Base-by-base conservation (phyloP, 2,329 filamentous ascomycete genomes). In the Pestalotiopsis sp. region DNA sequence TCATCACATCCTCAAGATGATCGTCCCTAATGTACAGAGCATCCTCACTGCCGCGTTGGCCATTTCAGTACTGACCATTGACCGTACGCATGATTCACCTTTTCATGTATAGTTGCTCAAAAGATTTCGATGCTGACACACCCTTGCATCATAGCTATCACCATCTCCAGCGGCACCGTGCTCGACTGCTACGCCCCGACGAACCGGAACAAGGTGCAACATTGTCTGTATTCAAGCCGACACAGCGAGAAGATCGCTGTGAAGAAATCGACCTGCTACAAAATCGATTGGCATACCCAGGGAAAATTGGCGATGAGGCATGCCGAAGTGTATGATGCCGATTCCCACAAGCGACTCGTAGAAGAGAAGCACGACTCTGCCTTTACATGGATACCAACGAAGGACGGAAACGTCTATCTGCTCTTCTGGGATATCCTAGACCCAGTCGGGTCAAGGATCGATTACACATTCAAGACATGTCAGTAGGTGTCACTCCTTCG, bases 321-420 rank as follows among this genome's bases (percentile, higher is more conserved):
- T 0, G 78, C 77, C 63, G 81, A 82, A 74, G 76, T 79, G 4
- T 72, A 74, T 25, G 78, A 83, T 70, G 80, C 80, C 6, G 81
- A 76, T 1, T 77, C 78, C 58, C 75, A 73, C 61, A 81, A 84
- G 73, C 6, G 27, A 31, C 2, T 36, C 31, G 69, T 84, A 14
- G 82, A 84, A 4, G 84, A 77, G 71, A 84, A 84, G 69, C 75
- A 82, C 14, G 82, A 85, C 69, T 84, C 82, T 23, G 75, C 84
- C 73, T 83, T 82, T 23, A 75, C 83, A 45, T 85, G 83, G 83
- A 81, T 73, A 2, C 79, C 82, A 0, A 79, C 83, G 71, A 84
- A 84, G 78, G 75, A 76, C 11, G 82, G 84, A 58, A 45, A 68
- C 23, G 67, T 66, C 9, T 56, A 65, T 49, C 20, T 71, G 62